Conservation (phyloP, 306 rosid genomes). For the Begonia fuchsioides region DNA sequence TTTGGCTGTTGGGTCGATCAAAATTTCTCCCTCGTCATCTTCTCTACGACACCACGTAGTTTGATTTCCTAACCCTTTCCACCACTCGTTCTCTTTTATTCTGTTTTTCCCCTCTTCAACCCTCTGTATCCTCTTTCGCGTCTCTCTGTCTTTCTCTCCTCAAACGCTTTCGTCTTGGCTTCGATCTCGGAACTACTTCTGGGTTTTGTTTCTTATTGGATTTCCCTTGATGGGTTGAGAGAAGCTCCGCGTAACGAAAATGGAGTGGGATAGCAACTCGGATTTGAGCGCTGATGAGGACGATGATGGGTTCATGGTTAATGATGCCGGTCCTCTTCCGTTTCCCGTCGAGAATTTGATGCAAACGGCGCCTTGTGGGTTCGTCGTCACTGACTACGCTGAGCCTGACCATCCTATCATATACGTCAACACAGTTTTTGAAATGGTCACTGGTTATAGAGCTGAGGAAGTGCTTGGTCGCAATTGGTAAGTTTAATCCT, state of each 20-base stretch:
- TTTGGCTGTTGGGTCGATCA: background rate
- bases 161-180: slow-evolving; percentile 7
- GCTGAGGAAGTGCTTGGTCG: slow-evolving; percentile 99
- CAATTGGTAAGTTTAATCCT: slow-evolving; percentile 50
- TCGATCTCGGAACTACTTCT: slow-evolving; percentile 1
- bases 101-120: slow-evolving; percentile 9
- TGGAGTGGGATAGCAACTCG: slow-evolving; percentile 99
- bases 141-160: too few species aligned
- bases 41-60: slow-evolving; percentile 3
- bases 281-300: slow-evolving; percentile 93
- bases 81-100: slow-evolving; percentile 30
- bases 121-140: slow-evolving; percentile 1
- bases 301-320: slow-evolving; percentile 36
- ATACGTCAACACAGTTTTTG: slow-evolving; percentile 91
- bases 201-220: background rate
- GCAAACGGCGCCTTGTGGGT: slow-evolving; percentile 81
- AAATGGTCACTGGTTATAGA: slow-evolving; percentile 81
- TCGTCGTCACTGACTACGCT: slow-evolving; percentile 73
- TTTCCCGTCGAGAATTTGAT: slow-evolving; percentile 51
- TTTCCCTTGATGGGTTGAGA: slow-evolving; percentile 40
- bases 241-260: slow-evolving; percentile 7
- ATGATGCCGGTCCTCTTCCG: slow-evolving; percentile 55
- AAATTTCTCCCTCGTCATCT: slow-evolving; percentile 1
- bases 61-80: slow-evolving; percentile 14
- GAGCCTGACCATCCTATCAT: slow-evolving; percentile 94